These are phyloP conservation scores for Entonaema liquescens DNA, from an alignment of 495 filamentous ascomycete genomes.

Conservation along the genomic window DNA sequence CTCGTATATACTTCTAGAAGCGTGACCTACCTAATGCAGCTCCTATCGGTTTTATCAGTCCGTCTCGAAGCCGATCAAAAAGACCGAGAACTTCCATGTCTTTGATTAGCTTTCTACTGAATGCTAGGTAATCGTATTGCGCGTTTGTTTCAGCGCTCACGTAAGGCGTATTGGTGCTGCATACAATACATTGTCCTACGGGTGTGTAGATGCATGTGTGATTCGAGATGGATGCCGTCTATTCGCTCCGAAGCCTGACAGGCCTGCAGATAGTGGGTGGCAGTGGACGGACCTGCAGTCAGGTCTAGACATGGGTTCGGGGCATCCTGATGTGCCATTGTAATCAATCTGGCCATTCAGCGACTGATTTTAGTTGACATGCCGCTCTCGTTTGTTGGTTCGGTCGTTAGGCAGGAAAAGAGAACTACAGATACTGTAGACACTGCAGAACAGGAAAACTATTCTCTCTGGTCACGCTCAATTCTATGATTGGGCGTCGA, in stretches of 20 bases:
- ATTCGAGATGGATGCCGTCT: slow-evolving; percentile 17
- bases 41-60: slow-evolving; percentile 10
- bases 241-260: slow-evolving; percentile 22
- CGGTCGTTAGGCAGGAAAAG: slow-evolving; percentile 13
- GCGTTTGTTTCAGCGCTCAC: not conserved
- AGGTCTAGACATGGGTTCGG: slow-evolving; percentile 23
- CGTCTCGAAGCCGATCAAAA: not conserved
- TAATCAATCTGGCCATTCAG: slow-evolving; percentile 27
- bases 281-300: slow-evolving; percentile 33
- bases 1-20: slow-evolving; percentile 8
- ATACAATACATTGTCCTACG: slow-evolving; percentile 11
- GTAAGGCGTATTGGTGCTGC: not conserved
- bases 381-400: slow-evolving; percentile 14
- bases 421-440: too few relatives aligned
- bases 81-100: slow-evolving; percentile 9
- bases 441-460: slow-evolving; percentile 16
- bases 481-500: slow-evolving; percentile 29
- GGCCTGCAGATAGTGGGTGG: slow-evolving; percentile 18
- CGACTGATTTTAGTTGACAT: slow-evolving; percentile 2
- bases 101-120: not conserved
- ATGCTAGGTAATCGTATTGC: too few relatives aligned
- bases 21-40: not conserved
- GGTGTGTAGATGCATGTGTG: slow-evolving; percentile 2
- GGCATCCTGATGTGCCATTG: slow-evolving; percentile 29
- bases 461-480: slow-evolving; percentile 17